A percentile compares a stretch with the other conserved stretches of the same genome.
Evolutionary conservation across 495 filamentous ascomycete species (phyloP).

Genomic region (Apiosordaria backusii): DNA sequence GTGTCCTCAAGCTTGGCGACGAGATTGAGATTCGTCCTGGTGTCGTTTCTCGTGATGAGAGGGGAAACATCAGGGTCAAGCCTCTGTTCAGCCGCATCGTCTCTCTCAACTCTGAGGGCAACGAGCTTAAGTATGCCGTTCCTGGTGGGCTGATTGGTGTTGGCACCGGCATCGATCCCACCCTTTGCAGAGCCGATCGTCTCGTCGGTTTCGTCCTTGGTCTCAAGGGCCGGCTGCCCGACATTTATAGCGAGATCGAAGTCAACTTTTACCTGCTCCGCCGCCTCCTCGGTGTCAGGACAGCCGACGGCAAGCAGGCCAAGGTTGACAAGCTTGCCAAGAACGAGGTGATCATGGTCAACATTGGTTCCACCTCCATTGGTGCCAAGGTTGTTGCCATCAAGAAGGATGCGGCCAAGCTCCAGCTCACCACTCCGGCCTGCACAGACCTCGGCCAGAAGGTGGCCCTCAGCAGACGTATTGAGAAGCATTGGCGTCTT

Average conservation of each 20-base stretch:
- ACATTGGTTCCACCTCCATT: conserved; percentile 95
- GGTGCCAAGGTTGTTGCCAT: conserved; percentile 93
- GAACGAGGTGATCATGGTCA: conserved; percentile 99
- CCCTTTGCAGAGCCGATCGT: conserved; percentile 96
- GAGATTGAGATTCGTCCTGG: conserved; percentile 98
- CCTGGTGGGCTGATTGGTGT: conserved; percentile 97
- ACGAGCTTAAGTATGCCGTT: conserved; percentile 95
- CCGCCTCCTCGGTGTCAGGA: conserved; percentile 91
- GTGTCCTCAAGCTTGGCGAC: conserved; percentile 91
- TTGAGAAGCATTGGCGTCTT: conserved; percentile 98
- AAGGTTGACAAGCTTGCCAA: conserved; percentile 97
- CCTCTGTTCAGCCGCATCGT: conserved; percentile 95
- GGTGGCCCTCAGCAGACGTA: conserved; percentile 91
- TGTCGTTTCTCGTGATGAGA: conserved; percentile 89
- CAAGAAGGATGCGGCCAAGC: conserved; percentile 92
- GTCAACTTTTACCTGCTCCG: conserved; percentile 98
- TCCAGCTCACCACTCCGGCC: conserved; percentile 74
- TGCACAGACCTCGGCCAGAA: conserved; percentile 96
- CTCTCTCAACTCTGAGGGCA: conserved; percentile 93
- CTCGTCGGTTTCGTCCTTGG: conserved; percentile 97
- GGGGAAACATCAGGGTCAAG: conserved; percentile 90
- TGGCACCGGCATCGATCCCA: conserved; percentile 94
- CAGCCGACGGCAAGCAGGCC: conserved; percentile 96
- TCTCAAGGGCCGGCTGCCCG: conserved; percentile 82
- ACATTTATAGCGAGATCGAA: conserved; percentile 95